Evolutionary conservation across 225 moss, liverwort and hornwort species (phyloP).

Genomic region (Bryum argenteum): DNA sequence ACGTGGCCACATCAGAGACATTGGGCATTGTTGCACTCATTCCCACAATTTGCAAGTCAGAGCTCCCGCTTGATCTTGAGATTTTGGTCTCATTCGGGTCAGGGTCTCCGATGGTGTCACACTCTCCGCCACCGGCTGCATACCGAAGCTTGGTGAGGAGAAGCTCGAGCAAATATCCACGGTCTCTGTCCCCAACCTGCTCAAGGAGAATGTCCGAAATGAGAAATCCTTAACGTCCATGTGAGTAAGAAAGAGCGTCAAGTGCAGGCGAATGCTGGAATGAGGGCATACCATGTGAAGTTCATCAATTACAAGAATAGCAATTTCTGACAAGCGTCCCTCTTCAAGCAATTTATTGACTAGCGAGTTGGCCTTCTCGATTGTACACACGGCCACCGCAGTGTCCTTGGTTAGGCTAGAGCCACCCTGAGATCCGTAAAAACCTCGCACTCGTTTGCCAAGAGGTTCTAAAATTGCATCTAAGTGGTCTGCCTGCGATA

Average conservation of each 20-base stretch:
- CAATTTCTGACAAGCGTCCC: slow-evolving; percentile 81
- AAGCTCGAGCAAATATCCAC: slow-evolving; percentile 94
- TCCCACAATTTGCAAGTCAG: slow-evolving; percentile 85
- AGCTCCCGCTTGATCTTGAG: slow-evolving; percentile 52
- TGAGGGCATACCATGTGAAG: slow-evolving; percentile 85
- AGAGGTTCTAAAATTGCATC: slow-evolving; percentile 86
- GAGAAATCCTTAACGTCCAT: slow-evolving; percentile 4
- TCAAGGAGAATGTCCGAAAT: slow-evolving; percentile 22
- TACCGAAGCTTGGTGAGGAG: slow-evolving; percentile 94
- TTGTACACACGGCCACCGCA: slow-evolving; percentile 92
- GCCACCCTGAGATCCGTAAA: slow-evolving; percentile 91
- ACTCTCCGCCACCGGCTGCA: slow-evolving; percentile 83
- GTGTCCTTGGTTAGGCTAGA: slow-evolving; percentile 78
- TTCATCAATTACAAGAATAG: slow-evolving; percentile 89
- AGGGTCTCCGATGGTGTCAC: slow-evolving; percentile 29
- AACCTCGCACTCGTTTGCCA: slow-evolving; percentile 87
- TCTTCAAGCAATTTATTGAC: slow-evolving; percentile 96
- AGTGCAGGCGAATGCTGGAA: slow-evolving; percentile 6
- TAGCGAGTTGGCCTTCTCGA: slow-evolving; percentile 94
- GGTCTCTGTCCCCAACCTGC: slow-evolving; percentile 95
- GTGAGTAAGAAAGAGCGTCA: neutral
- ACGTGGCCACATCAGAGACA: slow-evolving; percentile 78
- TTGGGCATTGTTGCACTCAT: slow-evolving; percentile 99
- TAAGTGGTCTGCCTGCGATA: slow-evolving; percentile 86
- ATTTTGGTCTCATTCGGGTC: slow-evolving; percentile 47